Evolutionary conservation across 1,284 basidiomycete species (phyloP).

Genomic region (Ganoderma boninense): DNA sequence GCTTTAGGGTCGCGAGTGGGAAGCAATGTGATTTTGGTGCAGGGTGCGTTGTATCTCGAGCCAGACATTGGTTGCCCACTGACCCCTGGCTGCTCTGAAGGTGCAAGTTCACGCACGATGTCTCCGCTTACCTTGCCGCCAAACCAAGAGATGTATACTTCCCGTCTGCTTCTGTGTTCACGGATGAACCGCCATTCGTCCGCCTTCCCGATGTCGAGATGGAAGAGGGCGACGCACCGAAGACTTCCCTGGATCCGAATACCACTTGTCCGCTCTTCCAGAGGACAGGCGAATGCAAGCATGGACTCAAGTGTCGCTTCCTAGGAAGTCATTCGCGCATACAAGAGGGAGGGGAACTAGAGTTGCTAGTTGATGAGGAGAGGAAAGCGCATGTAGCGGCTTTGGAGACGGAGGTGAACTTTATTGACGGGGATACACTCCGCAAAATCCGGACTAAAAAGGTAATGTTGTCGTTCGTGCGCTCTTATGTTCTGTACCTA

Average conservation of each 20-base stretch:
- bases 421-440: conserved; percentile 62
- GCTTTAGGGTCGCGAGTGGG: conserved; percentile 76
- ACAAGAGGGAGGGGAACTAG: conserved; percentile 52
- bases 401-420: conserved; percentile 80
- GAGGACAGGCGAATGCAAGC: conserved; percentile 83
- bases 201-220: conserved; percentile 37
- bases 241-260: conserved; percentile 52
- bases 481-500: neutral
- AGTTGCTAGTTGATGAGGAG: conserved; percentile 61
- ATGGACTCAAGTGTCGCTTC: conserved; percentile 92
- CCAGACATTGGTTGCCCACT: neutral
- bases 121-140: conserved; percentile 76
- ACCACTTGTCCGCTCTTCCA: conserved; percentile 79
- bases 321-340: conserved; percentile 76
- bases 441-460: conserved; percentile 72
- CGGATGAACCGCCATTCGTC: conserved; percentile 60
- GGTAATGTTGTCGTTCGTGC: conserved; percentile 49
- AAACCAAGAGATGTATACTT: conserved; percentile 82
- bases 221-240: conserved; percentile 45
- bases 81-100: conserved; percentile 44
- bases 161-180: conserved; percentile 53
- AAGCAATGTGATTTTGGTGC: conserved; percentile 69
- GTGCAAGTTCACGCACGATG: conserved; percentile 86
- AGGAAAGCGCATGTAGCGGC: conserved; percentile 60
- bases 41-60: conserved; percentile 52